Percentiles rank a stretch among this genome's conserved stretches.
These are phyloP conservation scores for Nothomitra cinnamomea DNA, from an alignment of 2,329 filamentous ascomycete species.

Conservation along the genomic window DNA sequence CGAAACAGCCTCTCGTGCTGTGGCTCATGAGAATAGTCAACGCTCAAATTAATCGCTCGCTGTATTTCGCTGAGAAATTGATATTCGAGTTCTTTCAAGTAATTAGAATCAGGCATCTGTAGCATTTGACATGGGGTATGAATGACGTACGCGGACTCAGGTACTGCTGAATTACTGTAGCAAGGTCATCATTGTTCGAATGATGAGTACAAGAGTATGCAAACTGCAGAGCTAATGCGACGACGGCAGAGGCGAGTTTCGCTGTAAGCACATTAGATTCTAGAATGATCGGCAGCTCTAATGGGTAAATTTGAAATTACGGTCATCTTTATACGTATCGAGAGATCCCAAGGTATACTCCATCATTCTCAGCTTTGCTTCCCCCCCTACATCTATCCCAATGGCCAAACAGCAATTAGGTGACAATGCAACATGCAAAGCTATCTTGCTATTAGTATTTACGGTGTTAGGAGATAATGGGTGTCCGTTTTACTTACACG, in stretches of 20 bases:
- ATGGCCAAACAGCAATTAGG: constrained; percentile 30
- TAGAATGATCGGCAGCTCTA: not conserved
- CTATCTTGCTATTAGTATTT: constrained; percentile 9
- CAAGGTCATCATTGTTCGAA: constrained; percentile 49
- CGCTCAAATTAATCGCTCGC: constrained; percentile 49
- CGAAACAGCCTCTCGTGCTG: constrained; percentile 55
- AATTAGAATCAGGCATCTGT: not conserved
- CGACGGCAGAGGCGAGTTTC: constrained; percentile 22
- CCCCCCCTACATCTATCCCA: constrained; percentile 26
- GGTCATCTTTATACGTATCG: constrained; percentile 9
- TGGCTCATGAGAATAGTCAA: constrained; percentile 68
- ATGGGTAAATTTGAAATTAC: constrained; percentile 7
- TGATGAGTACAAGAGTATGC: constrained; percentile 30
- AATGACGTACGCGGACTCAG: not conserved
- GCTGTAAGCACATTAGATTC: not conserved
- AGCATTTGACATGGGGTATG: not conserved
- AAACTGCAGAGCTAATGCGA: constrained; percentile 39
- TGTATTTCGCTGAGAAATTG: constrained; percentile 51
- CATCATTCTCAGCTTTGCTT: constrained; percentile 24
- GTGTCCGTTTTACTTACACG: constrained; percentile 33
- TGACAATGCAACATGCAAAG: constrained; percentile 27
- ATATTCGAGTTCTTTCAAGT: constrained; percentile 35
- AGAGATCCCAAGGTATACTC: constrained; percentile 21
- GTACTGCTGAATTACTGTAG: constrained; percentile 44
- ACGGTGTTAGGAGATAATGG: too few species aligned